These are phyloP conservation scores for Fusarium vanettenii DNA, from an alignment of 2,329 filamentous ascomycete genomes.

Conservation along the genomic window DNA sequence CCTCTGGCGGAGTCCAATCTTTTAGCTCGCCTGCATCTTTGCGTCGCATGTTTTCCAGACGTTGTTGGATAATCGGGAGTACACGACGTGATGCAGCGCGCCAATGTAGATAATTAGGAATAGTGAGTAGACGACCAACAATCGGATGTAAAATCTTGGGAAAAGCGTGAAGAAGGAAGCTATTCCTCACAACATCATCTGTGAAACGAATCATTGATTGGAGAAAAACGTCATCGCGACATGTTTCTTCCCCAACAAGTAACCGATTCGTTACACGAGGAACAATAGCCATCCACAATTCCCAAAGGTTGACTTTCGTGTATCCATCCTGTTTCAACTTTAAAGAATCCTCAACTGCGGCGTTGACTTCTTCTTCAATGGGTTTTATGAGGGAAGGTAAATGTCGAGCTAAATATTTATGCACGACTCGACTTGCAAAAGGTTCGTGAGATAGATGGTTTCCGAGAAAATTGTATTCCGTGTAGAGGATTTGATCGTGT, in stretches of 20 bases:
- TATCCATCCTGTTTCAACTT: slow-evolving; percentile 42
- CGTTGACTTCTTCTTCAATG: slow-evolving; percentile 55
- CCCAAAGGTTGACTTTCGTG: slow-evolving; percentile 57
- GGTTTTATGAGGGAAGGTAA: slow-evolving; percentile 52
- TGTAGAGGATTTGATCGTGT: slow-evolving; percentile 53
- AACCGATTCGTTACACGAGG: slow-evolving; percentile 58
- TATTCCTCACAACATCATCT: slow-evolving; percentile 59
- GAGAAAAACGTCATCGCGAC: slow-evolving; percentile 59
- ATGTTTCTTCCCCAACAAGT: slow-evolving; percentile 52
- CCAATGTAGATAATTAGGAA: slow-evolving; percentile 62
- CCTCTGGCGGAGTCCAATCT: slow-evolving; percentile 60
- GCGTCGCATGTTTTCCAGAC: slow-evolving; percentile 58
- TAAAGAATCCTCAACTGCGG: slow-evolving; percentile 48
- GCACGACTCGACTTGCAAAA: slow-evolving; percentile 56
- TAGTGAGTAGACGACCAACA: slow-evolving; percentile 56
- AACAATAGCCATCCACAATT: slow-evolving; percentile 56
- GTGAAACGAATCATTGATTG: slow-evolving; percentile 62
- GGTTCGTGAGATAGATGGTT: slow-evolving; percentile 47
- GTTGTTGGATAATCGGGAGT: slow-evolving; percentile 61
- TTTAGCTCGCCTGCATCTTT: slow-evolving; percentile 53
- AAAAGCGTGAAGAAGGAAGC: slow-evolving; percentile 58
- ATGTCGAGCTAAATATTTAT: slow-evolving; percentile 57
- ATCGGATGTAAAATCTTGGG: slow-evolving; percentile 62
- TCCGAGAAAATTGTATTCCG: slow-evolving; percentile 57
- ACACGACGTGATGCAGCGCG: slow-evolving; percentile 54